A percentile compares a stretch with the other conserved stretches of the same genome.
phyloP scores from a whole-genome alignment of 805 yeast species.

The Ogataea neopini region DNA sequence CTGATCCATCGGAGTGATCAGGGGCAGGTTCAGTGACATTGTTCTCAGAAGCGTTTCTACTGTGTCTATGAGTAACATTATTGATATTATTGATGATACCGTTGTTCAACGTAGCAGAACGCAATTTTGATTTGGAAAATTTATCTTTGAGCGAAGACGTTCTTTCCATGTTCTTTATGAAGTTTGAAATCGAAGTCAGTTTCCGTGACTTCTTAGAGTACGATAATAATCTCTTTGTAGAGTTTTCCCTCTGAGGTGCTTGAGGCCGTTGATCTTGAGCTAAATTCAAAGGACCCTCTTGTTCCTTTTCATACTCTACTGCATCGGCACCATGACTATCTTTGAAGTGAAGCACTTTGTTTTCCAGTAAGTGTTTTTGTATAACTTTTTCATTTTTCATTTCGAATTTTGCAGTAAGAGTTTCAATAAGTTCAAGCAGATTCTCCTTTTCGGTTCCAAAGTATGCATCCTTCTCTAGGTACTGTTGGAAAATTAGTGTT shows the following conservation, averaged over 20 bases:
- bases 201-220: constrained; percentile 26
- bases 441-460: constrained; percentile 70
- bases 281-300: constrained; percentile 8
- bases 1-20: constrained; percentile 14
- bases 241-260: constrained; percentile 15
- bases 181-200: constrained; percentile 36
- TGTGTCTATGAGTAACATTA: background rate
- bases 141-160: constrained; percentile 38
- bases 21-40: constrained; percentile 18
- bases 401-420: constrained; percentile 47
- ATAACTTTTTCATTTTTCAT: constrained; percentile 39
- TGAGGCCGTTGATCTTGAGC: constrained; percentile 4
- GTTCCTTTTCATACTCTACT: constrained; percentile 14
- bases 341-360: constrained; percentile 30
- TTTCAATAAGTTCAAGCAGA: constrained; percentile 54
- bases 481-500: constrained; percentile 72
- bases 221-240: constrained; percentile 16
- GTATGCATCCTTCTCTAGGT: constrained; percentile 64
- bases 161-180: constrained; percentile 54
- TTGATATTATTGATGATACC: constrained; percentile 16
- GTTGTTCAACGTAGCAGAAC: constrained; percentile 8
- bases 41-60: constrained; percentile 6
- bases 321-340: constrained; percentile 20
- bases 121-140: constrained; percentile 19
- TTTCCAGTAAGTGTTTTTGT: constrained; percentile 36